Evolutionary conservation across 2,329 filamentous ascomycete species (phyloP), one percentile per base, ranked within the genome.

Genomic region (Cryphonectria naterciae): DNA sequence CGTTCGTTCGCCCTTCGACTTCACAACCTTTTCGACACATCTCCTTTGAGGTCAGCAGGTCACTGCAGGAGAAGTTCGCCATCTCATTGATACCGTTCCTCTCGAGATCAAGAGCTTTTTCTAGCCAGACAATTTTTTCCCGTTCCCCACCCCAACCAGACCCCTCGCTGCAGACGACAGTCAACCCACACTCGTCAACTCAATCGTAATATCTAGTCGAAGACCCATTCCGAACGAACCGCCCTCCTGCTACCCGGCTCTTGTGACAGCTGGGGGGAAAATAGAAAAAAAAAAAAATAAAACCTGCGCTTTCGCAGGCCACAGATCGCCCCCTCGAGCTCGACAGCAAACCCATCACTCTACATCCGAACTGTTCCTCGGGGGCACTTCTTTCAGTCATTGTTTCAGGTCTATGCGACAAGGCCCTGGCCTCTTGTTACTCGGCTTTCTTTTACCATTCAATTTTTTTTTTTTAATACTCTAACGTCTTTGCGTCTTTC

Each of bases 11-110:
- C 67, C 65, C 37, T 67, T 67, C 68, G 67, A 65, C 72, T 68
- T 67, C 75, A 74, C 74, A 70, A 70, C 73, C 73, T 77, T 77
- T 28, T 39, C 75, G 75, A 77, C 71, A 68, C 58, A 80, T 85
- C 88, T 91, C 89, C 89, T 91, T 91, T 91, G 89, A 92, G 89
- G 90, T 91, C 91, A 93, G 91, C 91, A 87, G 90, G 91, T 85
- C 88, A 88, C 92, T 93, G 91, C 92, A 93, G 91, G 90, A 93
- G 89, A 82, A 71, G 66, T 65, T 56, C 60, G 56, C 63, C 43
- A 67, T 71, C 71, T 68, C 68, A 71, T 71, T 68, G 69, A 68
- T 56, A 41, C 43, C 66, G 39, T 64, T 67, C 62, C 69, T 32
- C 67, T 32, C 67, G 65, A 68, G 68, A 72, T 66, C 68, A 63